These are phyloP conservation scores for Debaryomycetaceae sp. DNA, from an alignment of 1,139 yeast genomes.

Conservation along the genomic window DNA sequence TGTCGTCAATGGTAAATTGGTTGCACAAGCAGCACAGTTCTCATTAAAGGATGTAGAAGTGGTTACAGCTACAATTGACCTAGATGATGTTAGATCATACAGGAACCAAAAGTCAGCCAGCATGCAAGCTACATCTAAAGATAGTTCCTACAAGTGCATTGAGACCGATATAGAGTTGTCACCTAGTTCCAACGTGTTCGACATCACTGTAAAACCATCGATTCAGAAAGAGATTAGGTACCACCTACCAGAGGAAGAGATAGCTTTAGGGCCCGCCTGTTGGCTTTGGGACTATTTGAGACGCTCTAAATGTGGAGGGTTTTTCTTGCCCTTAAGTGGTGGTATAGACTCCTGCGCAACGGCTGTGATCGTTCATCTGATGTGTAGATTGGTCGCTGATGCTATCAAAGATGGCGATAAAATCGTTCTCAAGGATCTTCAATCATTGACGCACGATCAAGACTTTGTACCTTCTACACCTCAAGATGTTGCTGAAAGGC, in stretches of 20 bases:
- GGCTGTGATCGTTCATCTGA: slow-evolving; percentile 87
- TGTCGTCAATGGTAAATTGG: slow-evolving; percentile 83
- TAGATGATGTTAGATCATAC: slow-evolving; percentile 85
- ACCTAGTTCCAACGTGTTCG: slow-evolving; percentile 54
- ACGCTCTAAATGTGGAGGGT: slow-evolving; percentile 86
- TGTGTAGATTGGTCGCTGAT: slow-evolving; percentile 80
- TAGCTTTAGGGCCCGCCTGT: slow-evolving; percentile 97
- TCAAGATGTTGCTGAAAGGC: slow-evolving; percentile 65
- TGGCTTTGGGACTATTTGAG: slow-evolving; percentile 98
- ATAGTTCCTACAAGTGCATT: slow-evolving; percentile 57
- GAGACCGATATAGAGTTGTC: slow-evolving; percentile 61
- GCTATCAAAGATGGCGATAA: slow-evolving; percentile 64
- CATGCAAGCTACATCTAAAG: slow-evolving; percentile 59
- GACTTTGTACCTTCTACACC: slow-evolving; percentile 71
- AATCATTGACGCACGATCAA: slow-evolving; percentile 51
- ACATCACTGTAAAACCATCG: slow-evolving; percentile 66
- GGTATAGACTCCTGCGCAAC: slow-evolving; percentile 99
- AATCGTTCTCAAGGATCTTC: slow-evolving; percentile 75
- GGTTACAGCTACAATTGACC: slow-evolving; percentile 85
- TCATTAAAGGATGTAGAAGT: slow-evolving; percentile 90
- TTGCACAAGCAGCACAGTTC: slow-evolving; percentile 92
- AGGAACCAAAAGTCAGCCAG: slow-evolving; percentile 77
- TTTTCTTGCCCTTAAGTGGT: slow-evolving; percentile 88
- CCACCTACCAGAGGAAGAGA: slow-evolving; percentile 89
- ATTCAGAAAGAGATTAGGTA: slow-evolving; percentile 47